Conservation (phyloP, 345 rosid genomes). For the Citrus cavaleriei region DNA sequence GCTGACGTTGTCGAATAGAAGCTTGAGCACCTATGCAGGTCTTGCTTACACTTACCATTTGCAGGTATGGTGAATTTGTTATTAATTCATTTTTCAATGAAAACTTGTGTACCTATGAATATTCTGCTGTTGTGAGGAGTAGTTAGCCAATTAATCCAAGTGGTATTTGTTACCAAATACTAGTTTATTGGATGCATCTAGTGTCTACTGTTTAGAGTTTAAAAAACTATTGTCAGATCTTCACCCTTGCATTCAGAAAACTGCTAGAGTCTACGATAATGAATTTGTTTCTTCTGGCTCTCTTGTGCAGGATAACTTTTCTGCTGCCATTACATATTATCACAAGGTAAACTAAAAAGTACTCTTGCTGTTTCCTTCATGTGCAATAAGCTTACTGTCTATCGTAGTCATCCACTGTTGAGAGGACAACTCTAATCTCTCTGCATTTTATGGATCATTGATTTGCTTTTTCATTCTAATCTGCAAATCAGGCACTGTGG, state of each 20-base stretch:
- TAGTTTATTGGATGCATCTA: background rate
- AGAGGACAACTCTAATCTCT: background rate
- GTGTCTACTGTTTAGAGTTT: background rate
- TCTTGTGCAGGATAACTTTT: slow-evolving; percentile 63
- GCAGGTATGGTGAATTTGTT: slow-evolving; percentile 20
- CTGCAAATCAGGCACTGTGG: slow-evolving; percentile 63
- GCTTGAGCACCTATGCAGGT: slow-evolving; percentile 92
- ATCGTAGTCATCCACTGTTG: background rate
- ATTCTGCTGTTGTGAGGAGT: background rate
- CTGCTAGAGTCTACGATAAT: background rate
- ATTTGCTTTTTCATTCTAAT: background rate
- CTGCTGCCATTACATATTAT: slow-evolving; percentile 76
- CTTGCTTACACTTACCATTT: slow-evolving; percentile 91
- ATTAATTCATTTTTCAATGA: background rate
- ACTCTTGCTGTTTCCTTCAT: background rate
- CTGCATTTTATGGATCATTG: background rate
- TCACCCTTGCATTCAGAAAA: background rate
- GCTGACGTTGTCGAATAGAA: slow-evolving; percentile 70
- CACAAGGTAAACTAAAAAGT: slow-evolving; percentile 55
- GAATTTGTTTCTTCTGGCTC: background rate
- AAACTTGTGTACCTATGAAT: background rate
- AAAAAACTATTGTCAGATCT: background rate
- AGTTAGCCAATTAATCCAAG: background rate
- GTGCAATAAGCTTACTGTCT: background rate
- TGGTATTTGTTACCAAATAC: background rate